These are phyloP conservation scores for Penicillium silybi DNA, from an alignment of 495 filamentous ascomycete genomes.

Conservation along the genomic window DNA sequence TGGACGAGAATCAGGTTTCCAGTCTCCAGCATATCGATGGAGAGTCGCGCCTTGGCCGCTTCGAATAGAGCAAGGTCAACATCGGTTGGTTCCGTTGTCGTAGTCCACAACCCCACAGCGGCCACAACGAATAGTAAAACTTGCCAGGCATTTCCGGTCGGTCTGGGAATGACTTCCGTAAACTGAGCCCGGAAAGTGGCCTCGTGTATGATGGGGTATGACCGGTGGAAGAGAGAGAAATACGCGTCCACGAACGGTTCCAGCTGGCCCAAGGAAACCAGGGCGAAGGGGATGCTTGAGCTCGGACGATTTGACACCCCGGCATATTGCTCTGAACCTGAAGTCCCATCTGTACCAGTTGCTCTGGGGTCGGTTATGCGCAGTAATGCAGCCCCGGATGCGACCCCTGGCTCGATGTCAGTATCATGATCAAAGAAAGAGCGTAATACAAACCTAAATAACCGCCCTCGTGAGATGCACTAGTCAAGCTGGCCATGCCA, in stretches of 20 bases:
- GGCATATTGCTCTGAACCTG: background rate
- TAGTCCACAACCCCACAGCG: conserved; percentile 12
- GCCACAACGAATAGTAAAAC: conserved; percentile 15
- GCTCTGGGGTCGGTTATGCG: conserved; percentile 8
- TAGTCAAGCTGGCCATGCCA: conserved; percentile 21
- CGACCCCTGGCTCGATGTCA: conserved; percentile 6
- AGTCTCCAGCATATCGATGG: conserved; percentile 19
- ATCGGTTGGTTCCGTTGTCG: conserved; percentile 6
- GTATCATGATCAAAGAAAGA: background rate
- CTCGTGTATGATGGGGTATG: conserved; percentile 20
- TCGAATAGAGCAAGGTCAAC: conserved; percentile 14
- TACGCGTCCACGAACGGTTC: conserved; percentile 20
- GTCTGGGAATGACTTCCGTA: conserved; percentile 17
- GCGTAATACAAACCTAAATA: conserved; percentile 10
- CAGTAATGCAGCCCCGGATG: conserved; percentile 16
- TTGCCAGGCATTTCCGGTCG: conserved; percentile 13
- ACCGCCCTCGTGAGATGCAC: conserved; percentile 9
- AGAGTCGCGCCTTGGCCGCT: conserved; percentile 15
- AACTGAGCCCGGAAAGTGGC: conserved; percentile 22
- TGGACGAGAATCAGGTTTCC: conserved; percentile 18
- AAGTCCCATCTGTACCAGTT: background rate
- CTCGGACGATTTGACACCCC: background rate
- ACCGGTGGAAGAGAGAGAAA: conserved; percentile 15
- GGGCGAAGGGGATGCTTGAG: conserved; percentile 3
- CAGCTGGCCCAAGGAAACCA: conserved; percentile 8